phyloP scores from a whole-genome alignment of 768 basidiomycete species.

The Mycena galopus region DNA sequence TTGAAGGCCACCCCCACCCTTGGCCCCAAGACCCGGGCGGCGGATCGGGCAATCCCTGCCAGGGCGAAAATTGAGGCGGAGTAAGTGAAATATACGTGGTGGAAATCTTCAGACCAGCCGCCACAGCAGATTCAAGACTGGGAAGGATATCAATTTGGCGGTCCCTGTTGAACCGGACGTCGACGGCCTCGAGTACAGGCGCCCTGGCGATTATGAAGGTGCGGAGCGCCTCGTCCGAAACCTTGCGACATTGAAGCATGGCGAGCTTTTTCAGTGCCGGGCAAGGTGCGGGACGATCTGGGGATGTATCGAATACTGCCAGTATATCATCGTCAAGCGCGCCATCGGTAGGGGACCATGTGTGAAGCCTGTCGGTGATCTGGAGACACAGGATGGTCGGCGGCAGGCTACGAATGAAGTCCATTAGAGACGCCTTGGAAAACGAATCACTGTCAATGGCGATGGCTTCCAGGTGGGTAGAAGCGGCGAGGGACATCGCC shows the following conservation, averaged over 20 bases:
- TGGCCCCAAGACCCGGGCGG: neutral
- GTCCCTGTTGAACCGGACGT: neutral
- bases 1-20: neutral
- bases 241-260: neutral
- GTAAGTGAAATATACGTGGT: neutral
- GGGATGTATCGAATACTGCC: neutral
- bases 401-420: slow-evolving; percentile 16
- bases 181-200: slow-evolving; percentile 5
- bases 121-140: neutral
- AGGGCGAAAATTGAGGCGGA: slow-evolving; percentile 6
- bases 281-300: neutral
- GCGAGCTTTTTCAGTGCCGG: neutral
- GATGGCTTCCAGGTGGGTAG: slow-evolving; percentile 10
- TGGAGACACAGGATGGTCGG: neutral
- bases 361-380: neutral
- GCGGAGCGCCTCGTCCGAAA: slow-evolving; percentile 13
- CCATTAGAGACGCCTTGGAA: neutral
- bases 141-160: slow-evolving; percentile 2
- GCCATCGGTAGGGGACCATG: neutral
- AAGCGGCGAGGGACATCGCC: neutral
- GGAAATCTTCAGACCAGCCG: neutral
- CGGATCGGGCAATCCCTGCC: slow-evolving; percentile 17
- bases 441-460: slow-evolving; percentile 3
- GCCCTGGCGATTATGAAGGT: neutral
- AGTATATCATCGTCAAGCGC: slow-evolving; percentile 6